A percentile compares a stretch with the other conserved stretches of the same genome.
Evolutionary conservation across 768 basidiomycete species (phyloP).

Genomic region (Trametes sanguinea): DNA sequence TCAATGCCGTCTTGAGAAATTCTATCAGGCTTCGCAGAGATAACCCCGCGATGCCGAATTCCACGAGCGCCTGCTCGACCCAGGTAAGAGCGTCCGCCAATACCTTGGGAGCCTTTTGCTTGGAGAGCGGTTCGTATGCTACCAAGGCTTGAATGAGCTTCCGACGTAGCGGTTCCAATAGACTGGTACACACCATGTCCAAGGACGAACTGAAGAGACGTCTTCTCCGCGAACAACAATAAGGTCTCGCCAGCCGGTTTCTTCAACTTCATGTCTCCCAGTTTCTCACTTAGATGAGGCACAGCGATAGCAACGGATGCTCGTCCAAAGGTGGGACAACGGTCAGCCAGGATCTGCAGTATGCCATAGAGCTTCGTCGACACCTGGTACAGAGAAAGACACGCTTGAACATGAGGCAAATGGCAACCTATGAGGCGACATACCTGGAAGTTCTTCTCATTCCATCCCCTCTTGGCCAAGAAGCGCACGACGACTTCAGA

Average conservation of each 20-base stretch:
- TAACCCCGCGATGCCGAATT: constrained; percentile 90
- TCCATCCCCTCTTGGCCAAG: constrained; percentile 91
- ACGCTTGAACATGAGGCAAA: constrained; percentile 1
- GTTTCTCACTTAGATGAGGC: constrained; percentile 85
- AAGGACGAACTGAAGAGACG: constrained; percentile 91
- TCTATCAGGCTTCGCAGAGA: constrained; percentile 85
- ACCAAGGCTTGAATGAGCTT: neutral
- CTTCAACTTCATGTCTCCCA: constrained; percentile 95
- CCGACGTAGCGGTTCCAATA: neutral
- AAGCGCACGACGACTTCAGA: constrained; percentile 87
- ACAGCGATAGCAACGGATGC: constrained; percentile 83
- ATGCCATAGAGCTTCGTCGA: constrained; percentile 87
- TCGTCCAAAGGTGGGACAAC: constrained; percentile 80
- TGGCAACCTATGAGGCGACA: neutral
- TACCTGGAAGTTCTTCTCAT: constrained; percentile 99
- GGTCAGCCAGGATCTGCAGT: constrained; percentile 69
- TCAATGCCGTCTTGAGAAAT: constrained; percentile 82
- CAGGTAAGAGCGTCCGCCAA: constrained; percentile 88
- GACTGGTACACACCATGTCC: constrained; percentile 65
- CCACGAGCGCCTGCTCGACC: constrained; percentile 82
- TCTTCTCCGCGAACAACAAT: constrained; percentile 84
- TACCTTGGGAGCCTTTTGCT: constrained; percentile 97
- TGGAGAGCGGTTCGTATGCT: constrained; percentile 89
- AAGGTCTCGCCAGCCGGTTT: constrained; percentile 92
- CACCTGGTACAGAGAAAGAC: constrained; percentile 53